Evolutionary conservation across 768 basidiomycete genomes (phyloP).

Genomic region (Lactarius deliciosus): DNA sequence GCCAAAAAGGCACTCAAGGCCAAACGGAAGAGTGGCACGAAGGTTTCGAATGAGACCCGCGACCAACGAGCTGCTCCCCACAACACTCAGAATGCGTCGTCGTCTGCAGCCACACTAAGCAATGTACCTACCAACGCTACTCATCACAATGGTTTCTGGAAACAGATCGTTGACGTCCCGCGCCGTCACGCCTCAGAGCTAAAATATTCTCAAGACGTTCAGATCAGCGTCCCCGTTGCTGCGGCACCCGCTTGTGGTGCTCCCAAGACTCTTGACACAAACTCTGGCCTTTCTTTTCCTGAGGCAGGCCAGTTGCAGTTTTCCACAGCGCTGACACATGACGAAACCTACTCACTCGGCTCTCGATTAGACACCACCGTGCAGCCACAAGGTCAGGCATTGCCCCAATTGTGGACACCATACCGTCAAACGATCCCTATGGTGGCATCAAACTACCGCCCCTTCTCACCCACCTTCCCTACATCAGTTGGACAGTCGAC

Average conservation of each 20-base stretch:
- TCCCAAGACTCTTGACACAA: background rate
- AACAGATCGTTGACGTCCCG: background rate
- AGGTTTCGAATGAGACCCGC: background rate
- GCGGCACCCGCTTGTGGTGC: background rate
- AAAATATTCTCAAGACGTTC: background rate
- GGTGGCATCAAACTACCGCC: background rate
- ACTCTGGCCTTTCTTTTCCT: background rate
- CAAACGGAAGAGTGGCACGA: background rate
- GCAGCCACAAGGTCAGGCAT: background rate
- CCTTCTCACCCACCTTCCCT: background rate
- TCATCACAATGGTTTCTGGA: constrained; percentile 18
- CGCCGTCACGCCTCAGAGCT: background rate
- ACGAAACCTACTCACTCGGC: background rate
- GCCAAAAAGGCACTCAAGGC: background rate
- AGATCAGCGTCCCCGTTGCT: background rate
- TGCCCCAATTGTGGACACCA: background rate
- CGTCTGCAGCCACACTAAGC: background rate
- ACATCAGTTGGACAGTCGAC: background rate
- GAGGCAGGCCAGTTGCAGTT: background rate
- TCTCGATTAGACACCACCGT: background rate
- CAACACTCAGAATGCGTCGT: background rate
- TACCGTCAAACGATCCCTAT: background rate
- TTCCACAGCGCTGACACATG: background rate
- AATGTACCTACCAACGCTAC: background rate
- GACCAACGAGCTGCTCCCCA: background rate